phyloP scores from a whole-genome alignment of 73 alveolate species.

The Tetrahymena borealis region DNA sequence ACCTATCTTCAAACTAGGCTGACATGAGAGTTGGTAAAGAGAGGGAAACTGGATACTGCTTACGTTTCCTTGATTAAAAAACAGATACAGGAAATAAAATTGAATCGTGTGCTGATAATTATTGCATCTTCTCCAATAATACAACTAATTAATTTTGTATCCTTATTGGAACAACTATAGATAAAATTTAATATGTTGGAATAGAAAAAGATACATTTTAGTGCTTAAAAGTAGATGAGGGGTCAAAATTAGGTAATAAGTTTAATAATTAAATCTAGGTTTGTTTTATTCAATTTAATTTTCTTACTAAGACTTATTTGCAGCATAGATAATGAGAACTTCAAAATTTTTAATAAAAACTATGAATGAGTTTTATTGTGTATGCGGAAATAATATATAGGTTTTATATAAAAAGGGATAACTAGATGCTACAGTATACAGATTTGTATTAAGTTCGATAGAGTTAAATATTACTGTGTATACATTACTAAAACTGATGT shows the following conservation, averaged over 20 bases:
- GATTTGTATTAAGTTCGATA: not conserved
- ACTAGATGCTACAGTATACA: not conserved
- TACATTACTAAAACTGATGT: not conserved
- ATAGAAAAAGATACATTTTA: not conserved
- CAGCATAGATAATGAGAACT: too few species aligned
- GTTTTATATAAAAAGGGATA: not conserved
- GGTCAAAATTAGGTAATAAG: not conserved
- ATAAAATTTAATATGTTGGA: not conserved
- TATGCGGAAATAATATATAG: not conserved
- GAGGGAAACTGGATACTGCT: not conserved
- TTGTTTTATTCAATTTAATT: too few species aligned
- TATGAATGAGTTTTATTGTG: too few species aligned
- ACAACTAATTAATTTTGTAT: not conserved
- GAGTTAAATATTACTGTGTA: not conserved
- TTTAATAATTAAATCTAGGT: not conserved
- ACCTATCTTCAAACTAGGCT: too few species aligned
- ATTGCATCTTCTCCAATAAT: not conserved
- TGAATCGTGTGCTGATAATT: not conserved
- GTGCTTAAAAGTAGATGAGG: not conserved
- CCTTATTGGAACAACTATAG: not conserved
- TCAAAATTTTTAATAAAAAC: too few species aligned
- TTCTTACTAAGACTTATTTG: too few species aligned
- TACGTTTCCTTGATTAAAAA: not conserved
- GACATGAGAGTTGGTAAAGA: not conserved
- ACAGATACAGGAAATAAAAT: not conserved